Evolutionary conservation across 1,284 basidiomycete genomes (phyloP).

Genomic region (Sporisorium sorghi): DNA sequence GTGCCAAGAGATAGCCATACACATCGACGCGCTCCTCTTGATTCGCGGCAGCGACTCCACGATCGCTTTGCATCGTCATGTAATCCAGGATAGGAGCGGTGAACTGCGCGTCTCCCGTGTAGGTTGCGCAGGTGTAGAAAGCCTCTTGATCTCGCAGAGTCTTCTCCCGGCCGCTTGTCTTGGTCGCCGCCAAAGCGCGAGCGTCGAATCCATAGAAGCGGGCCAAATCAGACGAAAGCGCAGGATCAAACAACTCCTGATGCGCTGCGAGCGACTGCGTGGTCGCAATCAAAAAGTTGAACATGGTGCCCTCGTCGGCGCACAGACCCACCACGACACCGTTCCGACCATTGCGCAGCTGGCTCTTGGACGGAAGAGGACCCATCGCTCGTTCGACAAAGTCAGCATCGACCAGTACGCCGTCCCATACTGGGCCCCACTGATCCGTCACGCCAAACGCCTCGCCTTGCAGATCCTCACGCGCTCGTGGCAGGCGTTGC

Average conservation of each 20-base stretch:
- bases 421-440: conserved; percentile 56
- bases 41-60: not conserved
- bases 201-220: conserved; percentile 29
- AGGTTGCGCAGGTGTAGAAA: conserved; percentile 46
- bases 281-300: conserved; percentile 49
- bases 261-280: conserved; percentile 29
- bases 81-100: conserved; percentile 45
- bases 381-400: conserved; percentile 22
- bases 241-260: conserved; percentile 22
- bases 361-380: conserved; percentile 18
- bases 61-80: conserved; percentile 15
- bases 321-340: conserved; percentile 47
- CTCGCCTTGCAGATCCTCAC: conserved; percentile 22
- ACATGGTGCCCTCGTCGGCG: conserved; percentile 57
- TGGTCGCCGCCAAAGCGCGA: conserved; percentile 1
- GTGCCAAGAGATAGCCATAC: conserved; percentile 42
- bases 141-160: conserved; percentile 18
- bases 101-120: conserved; percentile 54
- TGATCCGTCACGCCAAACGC: conserved; percentile 27
- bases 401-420: conserved; percentile 29
- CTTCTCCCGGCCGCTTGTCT: conserved; percentile 18
- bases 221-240: conserved; percentile 26
- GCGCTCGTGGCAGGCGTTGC: conserved; percentile 15
- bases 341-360: conserved; percentile 38
- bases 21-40: conserved; percentile 11